A percentile compares a stretch with the other conserved stretches of the same genome.
phyloP scores from a whole-genome alignment of 2,329 filamentous ascomycete genomes.

The Hortaea werneckii region DNA sequence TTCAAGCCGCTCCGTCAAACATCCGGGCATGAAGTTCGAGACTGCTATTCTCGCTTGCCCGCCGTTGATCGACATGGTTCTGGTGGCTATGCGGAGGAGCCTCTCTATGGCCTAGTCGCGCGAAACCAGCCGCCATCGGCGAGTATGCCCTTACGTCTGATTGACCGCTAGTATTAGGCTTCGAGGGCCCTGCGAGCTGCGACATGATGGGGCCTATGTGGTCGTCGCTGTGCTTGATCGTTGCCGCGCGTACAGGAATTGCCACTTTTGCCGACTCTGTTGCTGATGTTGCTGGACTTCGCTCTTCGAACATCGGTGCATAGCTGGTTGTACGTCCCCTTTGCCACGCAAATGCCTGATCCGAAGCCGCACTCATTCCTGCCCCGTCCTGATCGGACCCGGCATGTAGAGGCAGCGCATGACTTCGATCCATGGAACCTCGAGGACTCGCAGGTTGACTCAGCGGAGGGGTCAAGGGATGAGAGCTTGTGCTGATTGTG shows the following conservation, averaged over 20 bases:
- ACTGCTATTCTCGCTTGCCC: conserved; percentile 1
- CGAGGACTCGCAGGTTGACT: neutral
- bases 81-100: neutral
- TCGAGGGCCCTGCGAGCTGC: neutral
- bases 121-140: conserved; percentile 8
- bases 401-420: neutral
- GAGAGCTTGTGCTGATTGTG: neutral
- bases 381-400: neutral
- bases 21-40: conserved; percentile 4
- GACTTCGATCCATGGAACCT: neutral
- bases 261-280: neutral
- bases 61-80: neutral
- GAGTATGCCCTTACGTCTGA: conserved; percentile 3
- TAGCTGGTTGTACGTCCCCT: neutral
- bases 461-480: neutral
- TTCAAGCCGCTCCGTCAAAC: conserved; percentile 5
- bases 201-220: neutral
- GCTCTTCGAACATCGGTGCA: neutral
- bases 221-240: conserved; percentile 1
- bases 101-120: conserved; percentile 1
- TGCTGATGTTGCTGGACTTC: neutral
- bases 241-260: neutral
- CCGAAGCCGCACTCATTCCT: neutral
- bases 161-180: neutral
- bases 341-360: neutral